Base-by-base conservation (phyloP, 768 basidiomycete genomes). In the Boletus sp. region DNA sequence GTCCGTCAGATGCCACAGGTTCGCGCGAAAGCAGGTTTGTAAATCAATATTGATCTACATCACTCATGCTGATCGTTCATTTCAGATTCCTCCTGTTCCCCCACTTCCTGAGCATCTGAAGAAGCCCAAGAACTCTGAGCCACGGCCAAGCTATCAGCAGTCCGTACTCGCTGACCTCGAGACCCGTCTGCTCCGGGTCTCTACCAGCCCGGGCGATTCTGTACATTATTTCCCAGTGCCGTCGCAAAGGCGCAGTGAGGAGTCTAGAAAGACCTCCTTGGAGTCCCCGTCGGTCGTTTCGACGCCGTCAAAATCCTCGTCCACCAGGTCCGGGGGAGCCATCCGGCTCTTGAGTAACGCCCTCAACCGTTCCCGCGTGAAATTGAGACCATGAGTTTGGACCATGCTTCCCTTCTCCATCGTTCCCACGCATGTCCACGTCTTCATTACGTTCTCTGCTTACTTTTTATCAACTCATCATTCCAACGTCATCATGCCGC, bases 191-290 rank as follows among this genome's bases (percentile, higher is more conserved):
- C 60, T 72, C 7, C 65, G 64, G 4, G 63, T 65, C 11, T 54
- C 40, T n/a, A 63, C 57, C 38, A 70, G 57, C 29, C 69, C 69
- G 4, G 57, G 40, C 10, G 61, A 70, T 7, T 72, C 69, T 13
- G 70, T 70, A 40, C 70, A 70, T 41, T 70, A 71, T 47, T 70
- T 70, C 50, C 69, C 69, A 23, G 69, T 70, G 3, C 66, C 69
- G 33, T 67, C 67, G 10, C 70, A 72, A 23, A 64, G 69, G 34
- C 69, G 56, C 33, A 65, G 69, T 30, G 69, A 66, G 21, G 70
- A 70, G 7, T 62, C 56, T 10, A 35, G 51, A 23, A 58, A 72
- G 45, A 17, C 47, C 13, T 72, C 70, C 3, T 41, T 69, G 44
- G 69, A 72, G 14, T 60, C 70, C 2, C 65, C 70, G 4, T 72